Conservation (phyloP, 73 alveolate species). For the Paraurostyla sp. region DNA sequence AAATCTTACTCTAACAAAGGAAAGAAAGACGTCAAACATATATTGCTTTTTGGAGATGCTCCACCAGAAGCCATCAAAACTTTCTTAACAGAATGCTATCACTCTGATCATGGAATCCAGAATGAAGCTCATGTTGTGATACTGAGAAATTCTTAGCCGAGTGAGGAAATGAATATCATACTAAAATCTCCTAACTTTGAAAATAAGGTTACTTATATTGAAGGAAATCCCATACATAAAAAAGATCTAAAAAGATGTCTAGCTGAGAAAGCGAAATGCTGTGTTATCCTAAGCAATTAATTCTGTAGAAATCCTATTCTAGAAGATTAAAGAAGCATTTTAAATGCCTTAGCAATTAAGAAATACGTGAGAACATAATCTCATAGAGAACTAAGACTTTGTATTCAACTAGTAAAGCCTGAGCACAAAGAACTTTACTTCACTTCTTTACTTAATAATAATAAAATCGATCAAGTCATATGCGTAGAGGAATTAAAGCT, state of each 20-base stretch:
- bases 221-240: slow-evolving; percentile 90
- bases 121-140: slow-evolving; percentile 87
- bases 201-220: slow-evolving; percentile 85
- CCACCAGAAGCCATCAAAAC: slow-evolving; percentile 91
- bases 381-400: slow-evolving; percentile 78
- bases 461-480: slow-evolving; percentile 82
- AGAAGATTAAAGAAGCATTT: slow-evolving; percentile 93
- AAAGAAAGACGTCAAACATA: slow-evolving; percentile 83
- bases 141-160: slow-evolving; percentile 87
- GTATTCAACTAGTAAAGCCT: slow-evolving; percentile 91
- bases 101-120: slow-evolving; percentile 94
- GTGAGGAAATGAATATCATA: slow-evolving; percentile 85
- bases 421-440: slow-evolving; percentile 94
- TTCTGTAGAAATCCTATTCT: slow-evolving; percentile 86
- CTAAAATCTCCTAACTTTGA: slow-evolving; percentile 78
- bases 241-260: slow-evolving; percentile 89
- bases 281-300: slow-evolving; percentile 91
- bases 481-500: slow-evolving; percentile 96
- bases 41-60: slow-evolving; percentile 91
- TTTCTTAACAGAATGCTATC: slow-evolving; percentile 92
- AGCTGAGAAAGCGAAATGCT: slow-evolving; percentile 92
- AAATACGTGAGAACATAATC: slow-evolving; percentile 79
- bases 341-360: slow-evolving; percentile 93
- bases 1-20: slow-evolving; percentile 74
- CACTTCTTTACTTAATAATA: slow-evolving; percentile 73